Evolutionary conservation across 2,329 filamentous ascomycete species (phyloP).

Genomic region (Calonectria pteridis): DNA sequence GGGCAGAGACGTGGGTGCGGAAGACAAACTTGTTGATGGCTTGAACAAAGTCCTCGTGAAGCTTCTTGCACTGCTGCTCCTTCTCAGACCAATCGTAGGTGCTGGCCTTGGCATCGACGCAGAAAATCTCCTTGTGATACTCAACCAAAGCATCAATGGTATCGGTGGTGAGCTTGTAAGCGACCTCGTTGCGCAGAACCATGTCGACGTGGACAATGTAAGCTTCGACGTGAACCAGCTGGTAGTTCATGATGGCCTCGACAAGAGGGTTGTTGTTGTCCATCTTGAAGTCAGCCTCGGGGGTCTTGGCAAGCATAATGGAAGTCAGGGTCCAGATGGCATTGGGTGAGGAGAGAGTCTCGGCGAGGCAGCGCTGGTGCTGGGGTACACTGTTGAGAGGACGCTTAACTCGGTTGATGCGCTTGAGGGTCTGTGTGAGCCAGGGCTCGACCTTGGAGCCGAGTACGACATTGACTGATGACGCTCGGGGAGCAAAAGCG

Average conservation of each 20-base stretch:
- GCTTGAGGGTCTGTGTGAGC: constrained; percentile 96
- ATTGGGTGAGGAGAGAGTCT: constrained; percentile 88
- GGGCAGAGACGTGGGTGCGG: constrained; percentile 85
- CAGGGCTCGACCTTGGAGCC: constrained; percentile 93
- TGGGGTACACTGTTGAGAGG: constrained; percentile 97
- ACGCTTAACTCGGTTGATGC: constrained; percentile 96
- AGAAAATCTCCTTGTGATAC: constrained; percentile 97
- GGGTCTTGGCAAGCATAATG: constrained; percentile 90
- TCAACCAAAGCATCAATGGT: constrained; percentile 94
- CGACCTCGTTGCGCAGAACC: constrained; percentile 97
- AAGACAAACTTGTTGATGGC: constrained; percentile 98
- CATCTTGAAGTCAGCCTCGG: constrained; percentile 85
- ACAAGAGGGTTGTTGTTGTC: constrained; percentile 71
- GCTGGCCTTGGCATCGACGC: constrained; percentile 86
- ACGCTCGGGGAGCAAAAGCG: constrained; percentile 91
- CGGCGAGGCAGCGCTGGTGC: constrained; percentile 94
- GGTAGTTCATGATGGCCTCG: constrained; percentile 92
- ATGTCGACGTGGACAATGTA: constrained; percentile 99
- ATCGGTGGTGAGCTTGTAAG: constrained; percentile 95
- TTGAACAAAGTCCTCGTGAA: constrained; percentile 96
- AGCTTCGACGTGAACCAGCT: constrained; percentile 92
- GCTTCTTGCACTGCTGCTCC: constrained; percentile 94
- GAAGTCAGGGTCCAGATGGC: constrained; percentile 97
- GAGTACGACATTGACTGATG: constrained; percentile 94
- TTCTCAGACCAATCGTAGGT: constrained; percentile 98